Conservation (phyloP, 306 rosid genomes). For the Glycine soja region DNA sequence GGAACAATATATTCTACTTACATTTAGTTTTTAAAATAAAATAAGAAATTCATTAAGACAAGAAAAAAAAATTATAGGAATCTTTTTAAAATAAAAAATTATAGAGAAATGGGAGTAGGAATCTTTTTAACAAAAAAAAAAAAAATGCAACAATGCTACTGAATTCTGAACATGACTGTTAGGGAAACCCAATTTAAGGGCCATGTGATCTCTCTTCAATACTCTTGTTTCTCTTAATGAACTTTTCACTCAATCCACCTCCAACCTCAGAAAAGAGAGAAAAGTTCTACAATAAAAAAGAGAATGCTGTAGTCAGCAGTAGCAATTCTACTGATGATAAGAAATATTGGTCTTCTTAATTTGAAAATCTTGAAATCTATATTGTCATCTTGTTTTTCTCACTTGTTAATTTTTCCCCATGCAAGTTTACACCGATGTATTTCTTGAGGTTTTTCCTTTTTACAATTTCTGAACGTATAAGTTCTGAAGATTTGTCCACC, state of each 20-base stretch:
- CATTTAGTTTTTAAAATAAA: conserved; percentile 13
- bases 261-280: neutral
- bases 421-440: neutral
- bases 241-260: neutral
- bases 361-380: conserved; percentile 2
- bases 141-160: neutral
- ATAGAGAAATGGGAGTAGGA: neutral
- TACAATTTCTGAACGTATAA: conserved; percentile 28
- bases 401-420: neutral
- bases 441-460: neutral
- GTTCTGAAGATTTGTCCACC: conserved; percentile 9
- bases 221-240: neutral
- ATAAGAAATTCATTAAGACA: neutral
- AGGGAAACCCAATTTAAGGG: neutral
- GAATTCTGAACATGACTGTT: conserved; percentile 1
- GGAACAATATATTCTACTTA: conserved; percentile 18
- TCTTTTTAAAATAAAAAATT: neutral
- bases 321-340: neutral
- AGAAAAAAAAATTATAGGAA: neutral
- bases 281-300: neutral
- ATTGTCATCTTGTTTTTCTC: conserved; percentile 14
- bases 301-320: neutral
- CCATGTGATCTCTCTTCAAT: neutral
- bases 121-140: neutral
- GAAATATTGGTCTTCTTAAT: neutral